Percentiles rank a stretch among this genome's conserved stretches.
phyloP scores from a whole-genome alignment of 371 early-diverging fungal species.

The Mucor irregularis region DNA sequence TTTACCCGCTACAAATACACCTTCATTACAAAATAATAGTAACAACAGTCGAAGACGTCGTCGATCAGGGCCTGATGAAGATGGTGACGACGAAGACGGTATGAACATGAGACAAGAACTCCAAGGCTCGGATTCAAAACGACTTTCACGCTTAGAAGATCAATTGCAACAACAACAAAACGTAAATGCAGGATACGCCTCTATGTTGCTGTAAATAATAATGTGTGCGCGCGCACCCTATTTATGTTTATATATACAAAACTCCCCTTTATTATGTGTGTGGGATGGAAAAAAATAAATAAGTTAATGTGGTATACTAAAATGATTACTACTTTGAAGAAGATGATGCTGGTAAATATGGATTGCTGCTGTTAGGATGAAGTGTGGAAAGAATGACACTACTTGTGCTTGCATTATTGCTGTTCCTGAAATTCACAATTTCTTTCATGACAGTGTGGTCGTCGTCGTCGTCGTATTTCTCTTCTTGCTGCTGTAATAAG shows the following conservation, averaged over 20 bases:
- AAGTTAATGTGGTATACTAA: too few relatives aligned
- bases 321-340: too few relatives aligned
- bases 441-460: too few relatives aligned
- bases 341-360: background rate
- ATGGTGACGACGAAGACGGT: too few relatives aligned
- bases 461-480: background rate
- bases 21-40: slow-evolving; percentile 24
- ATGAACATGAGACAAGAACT: slow-evolving; percentile 1
- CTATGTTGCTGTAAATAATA: slow-evolving; percentile 8
- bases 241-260: background rate
- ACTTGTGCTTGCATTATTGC: background rate
- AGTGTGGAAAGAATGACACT: too few relatives aligned
- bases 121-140: slow-evolving; percentile 5
- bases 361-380: too few relatives aligned
- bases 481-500: slow-evolving; percentile 6
- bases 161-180: slow-evolving; percentile 5
- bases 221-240: too few relatives aligned
- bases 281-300: too few relatives aligned
- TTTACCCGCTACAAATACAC: too few relatives aligned
- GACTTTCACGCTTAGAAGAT: slow-evolving; percentile 13
- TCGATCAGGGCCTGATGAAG: slow-evolving; percentile 57
- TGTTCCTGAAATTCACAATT: too few relatives aligned
- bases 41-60: slow-evolving; percentile 48
- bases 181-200: slow-evolving; percentile 19
- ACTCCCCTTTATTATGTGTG: too few relatives aligned